Base-by-base conservation (phyloP, 1,284 basidiomycete species). In the Leccinum brunneo-olivaceum region DNA sequence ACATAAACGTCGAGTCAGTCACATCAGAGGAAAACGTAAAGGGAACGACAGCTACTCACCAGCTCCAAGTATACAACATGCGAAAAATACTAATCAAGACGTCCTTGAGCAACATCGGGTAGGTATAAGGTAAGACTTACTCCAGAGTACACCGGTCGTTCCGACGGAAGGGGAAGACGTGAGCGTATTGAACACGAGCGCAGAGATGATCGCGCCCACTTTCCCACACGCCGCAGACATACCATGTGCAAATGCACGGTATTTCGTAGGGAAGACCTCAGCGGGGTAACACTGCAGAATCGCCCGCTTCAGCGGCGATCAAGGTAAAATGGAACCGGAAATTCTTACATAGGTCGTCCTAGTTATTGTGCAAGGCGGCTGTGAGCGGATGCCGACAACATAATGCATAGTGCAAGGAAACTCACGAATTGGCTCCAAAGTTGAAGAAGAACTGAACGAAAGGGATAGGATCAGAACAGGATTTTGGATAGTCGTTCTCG, bases 221-320 rank as follows among this genome's bases (percentile, higher is more conserved):
- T 91, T 92, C 28, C 86, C 86, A 11, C 71, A 72, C 0, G 86
- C 88, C 16, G 89, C 89, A 2, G 80, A 84, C 45, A 89, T 74
- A 47, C 90, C 89, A 63, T 91, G 89, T 6, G 84, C 86, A 43
- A 80, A 81, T 6, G 84, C 84, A 41, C 81, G 73, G 69, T 83
- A 90, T 25, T 84, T 74, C 1, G 90, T 92, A 1, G 90, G 90
- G 78, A 92, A 93, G n/a, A 84, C 78, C 68, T 90, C 86, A 7
- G 81, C 84, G n/a, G 88, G 87, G 58, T 80, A 81, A 55, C 73
- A 75, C 73, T 76, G 46, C n/a, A 6, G 19, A 16, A 21, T 9
- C 43, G n/a, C 35, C 6, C 6, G 6, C 11, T 8, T 55, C 25
- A 53, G 44, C 16, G 6, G 32, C 10, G 4, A 27, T 32, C 16